phyloP scores from a whole-genome alignment of 2,329 filamentous ascomycete species.

The Cyphellophora attinorum region DNA sequence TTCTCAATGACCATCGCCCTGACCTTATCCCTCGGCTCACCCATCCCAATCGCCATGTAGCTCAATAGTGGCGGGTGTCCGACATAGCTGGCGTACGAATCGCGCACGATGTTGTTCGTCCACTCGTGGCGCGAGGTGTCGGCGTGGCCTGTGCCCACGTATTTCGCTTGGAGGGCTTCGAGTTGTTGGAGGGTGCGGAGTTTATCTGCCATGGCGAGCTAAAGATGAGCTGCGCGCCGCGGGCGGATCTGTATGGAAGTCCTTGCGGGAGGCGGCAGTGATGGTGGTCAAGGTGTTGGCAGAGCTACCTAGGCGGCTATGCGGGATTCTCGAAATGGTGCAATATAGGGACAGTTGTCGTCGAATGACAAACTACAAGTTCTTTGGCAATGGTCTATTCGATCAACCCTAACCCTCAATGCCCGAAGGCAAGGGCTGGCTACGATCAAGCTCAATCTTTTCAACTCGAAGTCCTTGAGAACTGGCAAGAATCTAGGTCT shows the following conservation, averaged over 20 bases:
- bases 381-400: not conserved
- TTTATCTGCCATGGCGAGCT: conserved; percentile 67
- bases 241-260: not conserved
- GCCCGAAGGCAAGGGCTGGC: too few relatives aligned
- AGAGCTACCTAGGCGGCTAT: not conserved
- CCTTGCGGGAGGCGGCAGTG: not conserved
- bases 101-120: conserved; percentile 89
- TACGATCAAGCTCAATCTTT: too few relatives aligned
- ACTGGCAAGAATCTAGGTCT: too few relatives aligned
- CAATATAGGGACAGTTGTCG: too few relatives aligned
- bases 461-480: too few relatives aligned
- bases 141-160: conserved; percentile 89
- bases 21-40: conserved; percentile 72
- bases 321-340: too few relatives aligned
- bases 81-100: conserved; percentile 80
- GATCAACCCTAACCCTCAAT: too few relatives aligned
- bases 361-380: too few relatives aligned
- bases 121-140: conserved; percentile 98
- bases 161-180: conserved; percentile 90
- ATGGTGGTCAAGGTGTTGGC: not conserved
- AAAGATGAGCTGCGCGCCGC: not conserved
- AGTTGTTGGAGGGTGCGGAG: conserved; percentile 96
- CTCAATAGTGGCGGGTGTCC: conserved; percentile 81
- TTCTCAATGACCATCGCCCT: conserved; percentile 70
- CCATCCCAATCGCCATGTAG: conserved; percentile 84